Evolutionary conservation across 805 yeast species (phyloP).

Genomic region (Zygosaccharomyces siamensis): DNA sequence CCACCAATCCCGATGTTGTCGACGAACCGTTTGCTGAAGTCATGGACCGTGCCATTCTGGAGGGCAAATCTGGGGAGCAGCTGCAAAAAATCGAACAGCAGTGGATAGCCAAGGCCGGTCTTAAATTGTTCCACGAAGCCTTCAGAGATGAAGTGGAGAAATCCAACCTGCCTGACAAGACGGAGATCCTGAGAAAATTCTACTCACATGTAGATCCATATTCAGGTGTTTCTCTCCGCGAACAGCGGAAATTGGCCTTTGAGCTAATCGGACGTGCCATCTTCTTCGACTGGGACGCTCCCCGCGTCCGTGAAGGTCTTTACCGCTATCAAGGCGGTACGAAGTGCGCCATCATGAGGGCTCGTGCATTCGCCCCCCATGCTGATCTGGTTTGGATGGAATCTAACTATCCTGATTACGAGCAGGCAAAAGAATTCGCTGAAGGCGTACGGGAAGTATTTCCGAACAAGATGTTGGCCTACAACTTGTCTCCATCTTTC

Average conservation of each 20-base stretch:
- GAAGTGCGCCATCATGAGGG: constrained; percentile 95
- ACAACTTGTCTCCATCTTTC: constrained; percentile 94
- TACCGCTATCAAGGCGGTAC: constrained; percentile 96
- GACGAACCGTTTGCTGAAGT: constrained; percentile 59
- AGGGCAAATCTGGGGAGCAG: constrained; percentile 66
- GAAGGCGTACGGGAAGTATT: constrained; percentile 74
- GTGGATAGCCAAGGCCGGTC: constrained; percentile 78
- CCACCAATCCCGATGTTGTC: constrained; percentile 77
- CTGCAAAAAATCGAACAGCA: constrained; percentile 71
- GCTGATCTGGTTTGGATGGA: constrained; percentile 98
- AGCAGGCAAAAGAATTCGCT: constrained; percentile 92
- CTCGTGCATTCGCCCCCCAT: constrained; percentile 90
- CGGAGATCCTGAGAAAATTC: constrained; percentile 63
- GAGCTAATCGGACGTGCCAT: constrained; percentile 75
- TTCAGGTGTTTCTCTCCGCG: constrained; percentile 67
- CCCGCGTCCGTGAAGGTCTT: constrained; percentile 95
- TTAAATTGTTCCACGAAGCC: constrained; percentile 87
- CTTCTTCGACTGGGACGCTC: constrained; percentile 90
- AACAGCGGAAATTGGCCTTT: constrained; percentile 72
- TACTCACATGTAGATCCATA: constrained; percentile 66
- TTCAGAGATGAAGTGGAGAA: constrained; percentile 74
- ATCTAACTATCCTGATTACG: constrained; percentile 88
- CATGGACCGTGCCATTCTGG: constrained; percentile 74
- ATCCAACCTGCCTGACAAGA: constrained; percentile 47
- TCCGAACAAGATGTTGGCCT: constrained; percentile 95